phyloP scores from a whole-genome alignment of 306 rosid species.

The Coriaria nepalensis region DNA sequence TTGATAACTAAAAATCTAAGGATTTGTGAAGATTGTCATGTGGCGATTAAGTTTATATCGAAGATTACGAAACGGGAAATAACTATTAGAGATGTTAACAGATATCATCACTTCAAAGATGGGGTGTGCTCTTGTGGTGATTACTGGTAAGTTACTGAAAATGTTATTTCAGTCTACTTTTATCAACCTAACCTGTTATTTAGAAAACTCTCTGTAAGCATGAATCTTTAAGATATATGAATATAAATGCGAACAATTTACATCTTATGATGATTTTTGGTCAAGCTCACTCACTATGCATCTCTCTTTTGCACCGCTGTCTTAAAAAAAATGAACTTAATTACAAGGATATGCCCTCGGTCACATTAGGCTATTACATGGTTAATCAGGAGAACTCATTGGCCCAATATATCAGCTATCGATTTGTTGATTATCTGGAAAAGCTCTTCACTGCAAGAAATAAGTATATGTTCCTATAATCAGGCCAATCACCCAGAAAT shows the following conservation, averaged over 20 bases:
- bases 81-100: conserved; percentile 60
- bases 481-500: too few species aligned
- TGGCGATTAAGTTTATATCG: conserved; percentile 57
- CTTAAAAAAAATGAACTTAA: not conserved
- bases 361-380: not conserved
- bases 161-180: not conserved
- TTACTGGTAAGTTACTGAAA: conserved; percentile 32
- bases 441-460: conserved; percentile 59
- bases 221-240: too few species aligned
- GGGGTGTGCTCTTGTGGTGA: conserved; percentile 57
- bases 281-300: not conserved
- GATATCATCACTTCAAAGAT: conserved; percentile 58
- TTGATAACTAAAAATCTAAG: conserved; percentile 61
- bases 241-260: too few species aligned
- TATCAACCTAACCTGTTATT: not conserved
- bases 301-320: not conserved
- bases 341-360: not conserved
- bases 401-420: conserved; percentile 46
- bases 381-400: conserved; percentile 24
- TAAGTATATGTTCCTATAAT: not conserved
- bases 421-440: conserved; percentile 46
- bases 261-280: too few species aligned
- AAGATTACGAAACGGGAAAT: conserved; percentile 53
- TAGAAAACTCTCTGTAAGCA: too few species aligned
- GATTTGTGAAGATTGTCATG: conserved; percentile 71